These are phyloP conservation scores for Gossypium bickii DNA, from an alignment of 345 rosid species.

Conservation along the genomic window DNA sequence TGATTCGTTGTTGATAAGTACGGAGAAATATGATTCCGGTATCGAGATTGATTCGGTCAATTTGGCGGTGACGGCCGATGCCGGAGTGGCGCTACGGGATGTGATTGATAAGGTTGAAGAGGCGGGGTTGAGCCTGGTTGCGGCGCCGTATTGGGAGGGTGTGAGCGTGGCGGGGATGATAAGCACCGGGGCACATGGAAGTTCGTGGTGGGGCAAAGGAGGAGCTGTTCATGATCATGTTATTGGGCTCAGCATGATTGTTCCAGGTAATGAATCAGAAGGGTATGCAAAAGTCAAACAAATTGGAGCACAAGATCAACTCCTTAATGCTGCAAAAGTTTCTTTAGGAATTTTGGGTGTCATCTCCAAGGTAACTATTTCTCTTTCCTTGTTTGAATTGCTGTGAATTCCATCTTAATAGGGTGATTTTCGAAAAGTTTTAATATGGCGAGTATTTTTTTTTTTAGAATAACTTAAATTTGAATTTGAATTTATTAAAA, in stretches of 20 bases:
- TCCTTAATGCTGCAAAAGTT: slow-evolving; percentile 66
- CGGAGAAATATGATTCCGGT: slow-evolving; percentile 39
- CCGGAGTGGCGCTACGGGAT: slow-evolving; percentile 61
- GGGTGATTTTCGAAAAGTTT: no score
- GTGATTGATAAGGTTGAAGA: slow-evolving; percentile 64
- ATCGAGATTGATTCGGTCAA: slow-evolving; percentile 45
- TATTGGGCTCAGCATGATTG: slow-evolving; percentile 54
- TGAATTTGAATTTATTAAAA: no score
- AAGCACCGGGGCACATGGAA: slow-evolving; percentile 90
- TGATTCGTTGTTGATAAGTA: slow-evolving; percentile 59
- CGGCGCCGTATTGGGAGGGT: slow-evolving; percentile 94
- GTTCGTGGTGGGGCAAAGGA: slow-evolving; percentile 92
- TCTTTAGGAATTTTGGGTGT: slow-evolving; percentile 74
- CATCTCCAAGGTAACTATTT: slow-evolving; percentile 67
- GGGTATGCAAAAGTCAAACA: slow-evolving; percentile 60
- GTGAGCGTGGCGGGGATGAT: slow-evolving; percentile 80
- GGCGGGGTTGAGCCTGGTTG: slow-evolving; percentile 58
- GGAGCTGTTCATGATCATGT: slow-evolving; percentile 95
- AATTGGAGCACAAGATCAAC: slow-evolving; percentile 47
- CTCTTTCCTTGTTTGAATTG: neutral
- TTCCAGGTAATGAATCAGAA: slow-evolving; percentile 50
- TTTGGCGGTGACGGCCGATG: slow-evolving; percentile 57
- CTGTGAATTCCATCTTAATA: no score
- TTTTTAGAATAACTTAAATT: no score
- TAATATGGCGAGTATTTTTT: no score